Evolutionary conservation across 306 rosid genomes (phyloP).

Genomic region (Calophaca sinica): DNA sequence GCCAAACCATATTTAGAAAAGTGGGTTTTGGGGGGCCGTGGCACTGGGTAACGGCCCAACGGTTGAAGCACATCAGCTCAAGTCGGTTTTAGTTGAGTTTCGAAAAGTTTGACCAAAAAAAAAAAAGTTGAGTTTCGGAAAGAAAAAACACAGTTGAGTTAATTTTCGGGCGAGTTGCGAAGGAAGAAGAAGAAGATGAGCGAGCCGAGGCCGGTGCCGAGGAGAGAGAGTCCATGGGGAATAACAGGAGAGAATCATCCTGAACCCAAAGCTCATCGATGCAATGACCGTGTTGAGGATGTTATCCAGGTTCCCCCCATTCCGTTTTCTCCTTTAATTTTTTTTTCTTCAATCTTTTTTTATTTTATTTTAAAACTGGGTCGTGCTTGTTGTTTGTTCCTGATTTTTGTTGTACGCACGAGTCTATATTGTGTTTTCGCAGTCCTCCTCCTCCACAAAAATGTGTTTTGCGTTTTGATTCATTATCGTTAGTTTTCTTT

Average conservation of each 20-base stretch:
- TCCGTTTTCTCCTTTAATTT: neutral
- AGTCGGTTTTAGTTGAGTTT: neutral
- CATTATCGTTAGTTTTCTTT: neutral
- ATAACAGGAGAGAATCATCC: conserved; percentile 72
- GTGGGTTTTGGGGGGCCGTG: no score
- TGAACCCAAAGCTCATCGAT: conserved; percentile 90
- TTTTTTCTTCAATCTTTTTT: neutral
- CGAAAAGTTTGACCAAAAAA: no score
- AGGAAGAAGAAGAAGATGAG: conserved; percentile 52
- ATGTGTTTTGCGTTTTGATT: neutral
- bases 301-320: conserved; percentile 69
- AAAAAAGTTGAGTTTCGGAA: neutral
- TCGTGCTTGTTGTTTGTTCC: no score
- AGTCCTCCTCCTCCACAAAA: no score
- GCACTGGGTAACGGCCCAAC: no score
- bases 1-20: no score
- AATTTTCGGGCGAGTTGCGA: no score
- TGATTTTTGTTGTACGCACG: no score
- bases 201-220: conserved; percentile 77
- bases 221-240: conserved; percentile 97
- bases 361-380: no score
- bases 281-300: conserved; percentile 94
- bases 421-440: no score
- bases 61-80: neutral
- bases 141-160: no score